Evolutionary conservation across 2,329 filamentous ascomycete genomes (phyloP).

Genomic region (Fusarium aywerte): DNA sequence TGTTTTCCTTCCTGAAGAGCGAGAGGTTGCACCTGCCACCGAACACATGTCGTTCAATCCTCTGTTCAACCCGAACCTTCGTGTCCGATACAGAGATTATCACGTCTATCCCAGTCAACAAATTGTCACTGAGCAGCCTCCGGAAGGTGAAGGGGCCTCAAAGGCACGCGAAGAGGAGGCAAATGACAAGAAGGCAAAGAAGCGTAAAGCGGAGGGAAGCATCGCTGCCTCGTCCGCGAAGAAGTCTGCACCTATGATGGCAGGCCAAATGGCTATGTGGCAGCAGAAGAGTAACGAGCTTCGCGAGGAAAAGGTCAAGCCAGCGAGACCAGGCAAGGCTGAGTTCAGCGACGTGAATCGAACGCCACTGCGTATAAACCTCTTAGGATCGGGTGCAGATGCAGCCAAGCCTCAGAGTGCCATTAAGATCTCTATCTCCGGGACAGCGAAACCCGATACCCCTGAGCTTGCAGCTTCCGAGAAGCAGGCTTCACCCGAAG

Average conservation of each 20-base stretch:
- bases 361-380: slow-evolving; percentile 38
- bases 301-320: slow-evolving; percentile 38
- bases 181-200: slow-evolving; percentile 59
- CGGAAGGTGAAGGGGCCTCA: slow-evolving; percentile 49
- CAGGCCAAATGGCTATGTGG: slow-evolving; percentile 58
- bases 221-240: slow-evolving; percentile 48
- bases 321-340: slow-evolving; percentile 6
- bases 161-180: slow-evolving; percentile 44
- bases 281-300: slow-evolving; percentile 58
- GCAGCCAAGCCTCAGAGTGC: slow-evolving; percentile 36
- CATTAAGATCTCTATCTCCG: slow-evolving; percentile 51
- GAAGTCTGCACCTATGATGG: slow-evolving; percentile 57
- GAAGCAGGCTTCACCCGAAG: slow-evolving; percentile 27
- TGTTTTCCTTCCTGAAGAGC: slow-evolving; percentile 80
- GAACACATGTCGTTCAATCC: slow-evolving; percentile 75
- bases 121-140: slow-evolving; percentile 64
- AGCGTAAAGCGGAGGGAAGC: slow-evolving; percentile 62
- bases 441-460: slow-evolving; percentile 33
- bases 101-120: slow-evolving; percentile 76
- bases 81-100: slow-evolving; percentile 81
- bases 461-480: slow-evolving; percentile 14
- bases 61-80: slow-evolving; percentile 72
- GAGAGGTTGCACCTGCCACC: slow-evolving; percentile 64
- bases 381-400: slow-evolving; percentile 32
- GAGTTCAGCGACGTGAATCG: slow-evolving; percentile 33